Conservation (phyloP, 331 rosid genomes). For the Malus hybrid region DNA sequence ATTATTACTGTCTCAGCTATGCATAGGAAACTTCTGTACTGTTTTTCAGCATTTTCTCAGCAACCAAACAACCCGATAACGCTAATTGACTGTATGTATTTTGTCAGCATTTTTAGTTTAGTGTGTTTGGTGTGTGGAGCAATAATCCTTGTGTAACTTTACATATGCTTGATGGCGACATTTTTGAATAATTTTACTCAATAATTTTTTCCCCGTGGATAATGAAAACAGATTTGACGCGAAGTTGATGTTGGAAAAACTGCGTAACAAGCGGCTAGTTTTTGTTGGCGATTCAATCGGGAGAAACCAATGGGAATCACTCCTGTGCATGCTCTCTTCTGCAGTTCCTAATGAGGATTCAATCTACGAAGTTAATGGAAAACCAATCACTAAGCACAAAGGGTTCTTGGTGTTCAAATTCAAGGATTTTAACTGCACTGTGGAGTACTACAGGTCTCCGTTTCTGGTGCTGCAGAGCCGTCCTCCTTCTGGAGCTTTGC, state of each 20-base stretch:
- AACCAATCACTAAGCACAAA: conserved; percentile 83
- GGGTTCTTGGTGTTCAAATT: conserved; percentile 77
- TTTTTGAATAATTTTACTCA: not conserved
- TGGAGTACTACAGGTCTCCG: conserved; percentile 85
- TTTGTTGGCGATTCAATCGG: conserved; percentile 93
- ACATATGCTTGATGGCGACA: not conserved
- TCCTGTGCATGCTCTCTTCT: conserved; percentile 84
- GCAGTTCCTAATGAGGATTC: conserved; percentile 55
- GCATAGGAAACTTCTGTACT: not conserved
- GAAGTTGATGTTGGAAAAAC: conserved; percentile 58
- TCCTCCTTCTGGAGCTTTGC: conserved; percentile 40
- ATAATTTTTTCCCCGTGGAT: not conserved
- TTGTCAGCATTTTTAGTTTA: not conserved
- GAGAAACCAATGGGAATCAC: conserved; percentile 95
- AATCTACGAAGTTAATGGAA: conserved; percentile 86
- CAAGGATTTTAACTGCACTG: conserved; percentile 63
- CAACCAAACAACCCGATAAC: not conserved
- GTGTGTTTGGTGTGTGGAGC: not conserved
- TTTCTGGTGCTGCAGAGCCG: conserved; percentile 73
- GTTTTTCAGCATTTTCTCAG: not conserved
- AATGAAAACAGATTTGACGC: conserved; percentile 67
- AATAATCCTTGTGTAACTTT: not conserved
- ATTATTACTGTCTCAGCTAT: too few relatives aligned
- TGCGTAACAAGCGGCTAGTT: conserved; percentile 63
- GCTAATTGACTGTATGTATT: not conserved